phyloP scores from a whole-genome alignment of 768 basidiomycete species.

The Lactarius indigo region DNA sequence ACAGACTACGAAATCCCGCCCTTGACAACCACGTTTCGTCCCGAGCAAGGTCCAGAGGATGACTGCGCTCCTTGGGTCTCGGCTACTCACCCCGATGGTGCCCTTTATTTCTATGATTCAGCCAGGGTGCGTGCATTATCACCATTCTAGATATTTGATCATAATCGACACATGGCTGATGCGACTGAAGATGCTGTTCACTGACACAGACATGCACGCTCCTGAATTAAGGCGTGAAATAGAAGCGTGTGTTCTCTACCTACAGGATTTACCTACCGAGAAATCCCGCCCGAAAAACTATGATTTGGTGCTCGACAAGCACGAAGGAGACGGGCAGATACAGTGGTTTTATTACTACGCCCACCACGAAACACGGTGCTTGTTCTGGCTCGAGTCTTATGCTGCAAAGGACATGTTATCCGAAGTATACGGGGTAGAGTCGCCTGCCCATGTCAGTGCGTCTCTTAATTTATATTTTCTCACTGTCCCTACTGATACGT shows the following conservation, averaged over 20 bases:
- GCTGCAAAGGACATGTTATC: slow-evolving; percentile 34
- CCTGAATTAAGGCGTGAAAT: slow-evolving; percentile 33
- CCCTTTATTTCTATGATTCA: neutral
- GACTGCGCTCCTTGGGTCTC: neutral
- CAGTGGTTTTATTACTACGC: slow-evolving; percentile 33
- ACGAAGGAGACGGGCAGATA: slow-evolving; percentile 34
- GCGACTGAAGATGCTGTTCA: slow-evolving; percentile 43
- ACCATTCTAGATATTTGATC: neutral
- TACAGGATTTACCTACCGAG: slow-evolving; percentile 21
- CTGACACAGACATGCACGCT: slow-evolving; percentile 50
- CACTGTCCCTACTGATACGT: neutral
- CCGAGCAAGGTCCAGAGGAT: neutral
- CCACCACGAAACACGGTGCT: neutral
- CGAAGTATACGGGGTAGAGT: neutral
- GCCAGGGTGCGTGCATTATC: slow-evolving; percentile 13
- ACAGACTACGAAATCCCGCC: neutral
- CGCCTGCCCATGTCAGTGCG: neutral
- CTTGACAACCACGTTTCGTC: neutral
- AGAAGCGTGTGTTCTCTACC: slow-evolving; percentile 27
- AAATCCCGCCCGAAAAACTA: neutral
- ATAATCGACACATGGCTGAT: neutral
- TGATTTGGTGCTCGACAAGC: slow-evolving; percentile 11
- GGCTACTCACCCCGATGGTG: neutral
- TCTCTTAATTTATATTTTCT: neutral
- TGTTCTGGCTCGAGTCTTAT: slow-evolving; percentile 47